These are phyloP conservation scores for Hypoxylon sp. DNA, from an alignment of 2,329 filamentous ascomycete species.

Conservation along the genomic window DNA sequence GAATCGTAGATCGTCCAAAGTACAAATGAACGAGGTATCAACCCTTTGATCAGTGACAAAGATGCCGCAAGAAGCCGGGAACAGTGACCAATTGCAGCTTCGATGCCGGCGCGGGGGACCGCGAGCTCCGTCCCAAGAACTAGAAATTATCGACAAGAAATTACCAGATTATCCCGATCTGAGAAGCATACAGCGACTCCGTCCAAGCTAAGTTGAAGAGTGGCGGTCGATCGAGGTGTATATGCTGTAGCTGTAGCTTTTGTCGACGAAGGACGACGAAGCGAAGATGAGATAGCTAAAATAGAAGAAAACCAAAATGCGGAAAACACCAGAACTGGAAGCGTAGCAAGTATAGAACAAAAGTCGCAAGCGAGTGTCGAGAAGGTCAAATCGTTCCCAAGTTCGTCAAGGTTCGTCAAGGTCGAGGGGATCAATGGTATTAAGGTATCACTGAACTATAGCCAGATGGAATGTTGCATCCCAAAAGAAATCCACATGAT, in stretches of 20 bases:
- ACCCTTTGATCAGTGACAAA: constrained; percentile 9
- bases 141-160: constrained; percentile 54
- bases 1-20: constrained; percentile 7
- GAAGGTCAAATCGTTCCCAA: constrained; percentile 51
- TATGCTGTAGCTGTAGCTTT: constrained; percentile 25
- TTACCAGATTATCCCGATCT: constrained; percentile 47
- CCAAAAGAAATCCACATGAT: constrained; percentile 2
- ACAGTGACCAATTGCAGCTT: constrained; percentile 5
- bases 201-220: constrained; percentile 22
- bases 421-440: constrained; percentile 35
- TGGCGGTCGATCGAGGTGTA: constrained; percentile 25
- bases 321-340: constrained; percentile 20
- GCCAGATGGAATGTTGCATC: constrained; percentile 15
- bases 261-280: constrained; percentile 30
- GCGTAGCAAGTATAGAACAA: constrained; percentile 40
- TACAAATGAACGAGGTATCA: constrained; percentile 12
- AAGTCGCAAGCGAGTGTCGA: constrained; percentile 54
- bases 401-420: constrained; percentile 51
- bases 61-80: neutral
- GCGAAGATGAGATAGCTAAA: constrained; percentile 35
- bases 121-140: constrained; percentile 31
- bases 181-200: constrained; percentile 30
- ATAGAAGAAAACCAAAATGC: constrained; percentile 40
- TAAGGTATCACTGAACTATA: constrained; percentile 22
- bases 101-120: constrained; percentile 5